Evolutionary conservation across 306 rosid genomes (phyloP).

Genomic region (Urtica urens): DNA sequence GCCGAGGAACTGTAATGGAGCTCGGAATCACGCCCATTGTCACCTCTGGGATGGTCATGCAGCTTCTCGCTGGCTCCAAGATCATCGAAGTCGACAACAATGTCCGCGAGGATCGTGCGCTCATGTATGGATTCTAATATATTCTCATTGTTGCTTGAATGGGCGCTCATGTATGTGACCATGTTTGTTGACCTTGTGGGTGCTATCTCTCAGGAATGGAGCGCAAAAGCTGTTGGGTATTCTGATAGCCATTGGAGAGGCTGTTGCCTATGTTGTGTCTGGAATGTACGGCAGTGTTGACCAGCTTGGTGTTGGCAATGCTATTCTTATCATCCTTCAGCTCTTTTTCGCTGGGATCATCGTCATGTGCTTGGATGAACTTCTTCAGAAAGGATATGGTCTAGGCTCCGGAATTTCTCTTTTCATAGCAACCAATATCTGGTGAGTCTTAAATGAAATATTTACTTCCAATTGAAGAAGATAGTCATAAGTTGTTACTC

Average conservation of each 20-base stretch:
- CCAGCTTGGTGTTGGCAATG: slow-evolving; percentile 92
- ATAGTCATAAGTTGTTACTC: too few species aligned
- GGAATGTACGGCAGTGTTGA: slow-evolving; percentile 95
- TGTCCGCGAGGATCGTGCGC: slow-evolving; percentile 85
- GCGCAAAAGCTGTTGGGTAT: slow-evolving; percentile 88
- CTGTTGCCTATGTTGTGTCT: slow-evolving; percentile 86
- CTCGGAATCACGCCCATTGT: slow-evolving; percentile 93
- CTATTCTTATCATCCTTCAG: slow-evolving; percentile 70
- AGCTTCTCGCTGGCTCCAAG: slow-evolving; percentile 79
- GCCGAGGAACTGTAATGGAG: slow-evolving; percentile 95
- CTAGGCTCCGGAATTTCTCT: slow-evolving; percentile 94
- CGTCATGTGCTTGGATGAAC: slow-evolving; percentile 89
- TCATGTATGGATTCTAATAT: slow-evolving; percentile 60
- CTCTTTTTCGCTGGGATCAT: slow-evolving; percentile 80
- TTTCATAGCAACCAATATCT: slow-evolving; percentile 86
- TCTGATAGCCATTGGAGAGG: slow-evolving; percentile 87
- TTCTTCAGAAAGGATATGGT: slow-evolving; percentile 98
- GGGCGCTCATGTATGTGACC: too few species aligned
- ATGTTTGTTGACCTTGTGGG: too few species aligned
- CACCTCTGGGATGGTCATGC: slow-evolving; percentile 89
- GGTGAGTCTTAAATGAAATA: slow-evolving; percentile 26
- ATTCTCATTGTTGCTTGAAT: too few species aligned
- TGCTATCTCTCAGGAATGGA: slow-evolving; percentile 75
- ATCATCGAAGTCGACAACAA: slow-evolving; percentile 84
- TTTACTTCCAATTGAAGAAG: background rate